phyloP scores from a whole-genome alignment of 129 eudicot genomes.

The Solidago caesia region DNA sequence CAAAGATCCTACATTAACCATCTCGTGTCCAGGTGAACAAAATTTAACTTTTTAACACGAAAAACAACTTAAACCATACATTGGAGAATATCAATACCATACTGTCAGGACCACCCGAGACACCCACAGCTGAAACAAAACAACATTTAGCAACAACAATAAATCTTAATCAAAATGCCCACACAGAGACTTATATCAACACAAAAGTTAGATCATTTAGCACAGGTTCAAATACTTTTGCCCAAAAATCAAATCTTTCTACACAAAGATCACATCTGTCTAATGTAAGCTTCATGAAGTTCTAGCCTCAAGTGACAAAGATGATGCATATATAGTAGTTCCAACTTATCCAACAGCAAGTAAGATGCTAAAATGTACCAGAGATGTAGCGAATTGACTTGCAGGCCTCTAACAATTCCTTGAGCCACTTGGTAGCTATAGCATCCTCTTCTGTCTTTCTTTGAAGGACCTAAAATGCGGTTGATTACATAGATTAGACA shows the following conservation, averaged over 20 bases:
- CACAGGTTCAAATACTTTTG: no score
- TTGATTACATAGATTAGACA: slow-evolving; percentile 1
- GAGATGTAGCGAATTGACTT: slow-evolving; percentile 85
- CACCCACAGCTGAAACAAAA: slow-evolving; percentile 73
- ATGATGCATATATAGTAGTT: not conserved
- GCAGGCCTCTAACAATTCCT: slow-evolving; percentile 95
- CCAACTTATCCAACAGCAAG: not conserved
- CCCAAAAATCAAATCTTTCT: not conserved
- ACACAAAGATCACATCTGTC: not conserved
- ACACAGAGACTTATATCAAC: not conserved
- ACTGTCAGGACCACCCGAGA: slow-evolving; percentile 96
- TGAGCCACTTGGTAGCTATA: slow-evolving; percentile 95
- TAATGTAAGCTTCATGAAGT: slow-evolving; percentile 55
- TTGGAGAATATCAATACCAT: slow-evolving; percentile 49
- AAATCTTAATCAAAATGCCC: not conserved
- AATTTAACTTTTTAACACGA: slow-evolving; percentile 4
- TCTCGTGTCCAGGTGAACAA: slow-evolving; percentile 23
- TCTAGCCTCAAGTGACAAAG: slow-evolving; percentile 88
- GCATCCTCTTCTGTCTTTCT: slow-evolving; percentile 99
- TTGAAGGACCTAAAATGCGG: slow-evolving; percentile 77
- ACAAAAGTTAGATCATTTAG: no score
- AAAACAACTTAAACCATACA: not conserved
- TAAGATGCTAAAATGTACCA: slow-evolving; percentile 39
- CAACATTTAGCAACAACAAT: not conserved
- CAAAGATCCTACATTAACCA: slow-evolving; percentile 46